Evolutionary conservation across 148 eudicot species (phyloP).

Genomic region (Tetragonia tetragonoides): DNA sequence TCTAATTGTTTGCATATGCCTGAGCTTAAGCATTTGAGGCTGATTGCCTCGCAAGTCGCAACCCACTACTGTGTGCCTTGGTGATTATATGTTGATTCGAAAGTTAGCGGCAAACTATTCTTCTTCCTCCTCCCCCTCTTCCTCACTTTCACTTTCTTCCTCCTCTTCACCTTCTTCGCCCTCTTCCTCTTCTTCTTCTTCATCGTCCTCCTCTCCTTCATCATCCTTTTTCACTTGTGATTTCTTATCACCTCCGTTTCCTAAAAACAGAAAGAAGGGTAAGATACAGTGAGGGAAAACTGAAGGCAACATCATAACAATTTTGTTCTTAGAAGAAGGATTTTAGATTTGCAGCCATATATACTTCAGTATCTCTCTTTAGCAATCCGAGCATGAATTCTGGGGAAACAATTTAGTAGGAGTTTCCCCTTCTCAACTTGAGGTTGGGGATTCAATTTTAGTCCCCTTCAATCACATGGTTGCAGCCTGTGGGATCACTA

Average conservation of each 20-base stretch:
- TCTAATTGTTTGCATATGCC: neutral
- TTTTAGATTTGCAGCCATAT: neutral
- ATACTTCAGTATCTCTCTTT: neutral
- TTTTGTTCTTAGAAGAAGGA: neutral
- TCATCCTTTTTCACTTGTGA: conserved; percentile 7
- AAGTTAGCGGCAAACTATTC: neutral
- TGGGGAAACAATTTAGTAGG: too few relatives aligned
- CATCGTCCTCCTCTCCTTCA: conserved; percentile 12
- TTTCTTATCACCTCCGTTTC: conserved; percentile 9
- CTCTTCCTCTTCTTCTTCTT: conserved; percentile 8
- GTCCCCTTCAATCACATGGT: too few relatives aligned
- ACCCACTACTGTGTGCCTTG: too few relatives aligned
- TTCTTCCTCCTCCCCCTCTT: neutral
- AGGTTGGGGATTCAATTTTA: too few relatives aligned
- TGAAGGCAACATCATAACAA: neutral
- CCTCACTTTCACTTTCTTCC: neutral
- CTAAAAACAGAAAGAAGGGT: conserved; percentile 6
- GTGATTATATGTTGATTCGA: neutral
- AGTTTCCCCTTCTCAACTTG: too few relatives aligned
- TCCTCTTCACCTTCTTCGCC: neutral
- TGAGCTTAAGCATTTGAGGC: neutral
- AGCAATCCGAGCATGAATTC: too few relatives aligned
- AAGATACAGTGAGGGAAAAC: neutral
- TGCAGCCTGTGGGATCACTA: too few relatives aligned
- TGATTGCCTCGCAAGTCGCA: neutral